phyloP scores from a whole-genome alignment of 2,329 filamentous ascomycete genomes.

The Neonectria magnoliae region DNA sequence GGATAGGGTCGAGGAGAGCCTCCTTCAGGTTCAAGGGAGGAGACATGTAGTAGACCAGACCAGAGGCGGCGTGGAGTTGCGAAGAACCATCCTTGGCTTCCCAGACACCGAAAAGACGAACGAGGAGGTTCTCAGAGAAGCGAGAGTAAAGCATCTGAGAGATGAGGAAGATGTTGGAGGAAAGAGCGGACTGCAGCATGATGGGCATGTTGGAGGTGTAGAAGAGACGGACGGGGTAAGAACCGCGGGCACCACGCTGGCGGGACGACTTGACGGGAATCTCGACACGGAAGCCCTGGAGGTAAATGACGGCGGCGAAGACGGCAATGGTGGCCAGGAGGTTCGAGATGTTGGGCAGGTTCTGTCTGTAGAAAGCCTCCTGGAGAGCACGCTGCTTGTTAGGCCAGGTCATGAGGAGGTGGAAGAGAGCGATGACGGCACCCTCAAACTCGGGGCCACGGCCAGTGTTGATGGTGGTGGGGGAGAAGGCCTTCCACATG shows the following conservation, averaged over 20 bases:
- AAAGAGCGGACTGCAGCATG: slow-evolving; percentile 98
- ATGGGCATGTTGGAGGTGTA: slow-evolving; percentile 99
- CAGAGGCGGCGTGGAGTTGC: slow-evolving; percentile 92
- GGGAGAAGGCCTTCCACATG: slow-evolving; percentile 99
- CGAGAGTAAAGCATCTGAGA: slow-evolving; percentile 99
- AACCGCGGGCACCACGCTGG: slow-evolving; percentile 97
- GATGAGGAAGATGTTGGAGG: slow-evolving; percentile 98
- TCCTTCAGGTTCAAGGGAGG: slow-evolving; percentile 98
- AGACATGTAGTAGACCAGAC: slow-evolving; percentile 99
- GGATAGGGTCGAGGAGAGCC: slow-evolving; percentile 94
- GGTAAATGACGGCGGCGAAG: slow-evolving; percentile 98
- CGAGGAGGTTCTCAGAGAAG: slow-evolving; percentile 98
- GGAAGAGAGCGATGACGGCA: slow-evolving; percentile 96
- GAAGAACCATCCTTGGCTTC: slow-evolving; percentile 95
- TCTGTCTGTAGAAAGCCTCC: slow-evolving; percentile 99
- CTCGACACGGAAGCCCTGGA: slow-evolving; percentile 98
- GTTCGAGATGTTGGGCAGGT: slow-evolving; percentile 99
- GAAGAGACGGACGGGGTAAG: slow-evolving; percentile 98
- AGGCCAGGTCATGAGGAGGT: slow-evolving; percentile 97
- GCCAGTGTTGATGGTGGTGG: slow-evolving; percentile 98
- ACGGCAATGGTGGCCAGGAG: slow-evolving; percentile 90
- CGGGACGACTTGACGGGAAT: slow-evolving; percentile 99
- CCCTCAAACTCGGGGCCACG: slow-evolving; percentile 99
- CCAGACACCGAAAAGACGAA: slow-evolving; percentile 97
- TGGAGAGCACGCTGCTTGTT: slow-evolving; percentile 99